Conservation (phyloP, 2,329 filamentous ascomycete species). For the Aspergillus sp. region DNA sequence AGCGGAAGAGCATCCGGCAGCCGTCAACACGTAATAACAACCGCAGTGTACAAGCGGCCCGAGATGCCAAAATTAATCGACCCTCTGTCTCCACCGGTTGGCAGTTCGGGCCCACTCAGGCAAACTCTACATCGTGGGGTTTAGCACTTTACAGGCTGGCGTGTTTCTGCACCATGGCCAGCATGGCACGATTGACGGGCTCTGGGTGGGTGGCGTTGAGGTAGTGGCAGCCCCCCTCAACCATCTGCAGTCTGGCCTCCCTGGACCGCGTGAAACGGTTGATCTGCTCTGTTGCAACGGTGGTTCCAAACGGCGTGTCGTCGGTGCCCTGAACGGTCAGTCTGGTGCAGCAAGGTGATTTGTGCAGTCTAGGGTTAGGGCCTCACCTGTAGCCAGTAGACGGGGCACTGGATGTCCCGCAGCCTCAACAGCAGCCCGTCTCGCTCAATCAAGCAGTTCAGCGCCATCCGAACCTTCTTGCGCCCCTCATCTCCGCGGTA, state of each 20-base stretch:
- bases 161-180: slow-evolving; percentile 29
- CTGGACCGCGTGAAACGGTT: slow-evolving; percentile 46
- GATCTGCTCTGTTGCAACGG: slow-evolving; percentile 44
- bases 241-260: slow-evolving; percentile 44
- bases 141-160: not conserved
- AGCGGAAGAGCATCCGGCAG: too few relatives aligned
- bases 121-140: not conserved
- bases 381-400: slow-evolving; percentile 50
- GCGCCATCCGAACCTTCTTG: slow-evolving; percentile 49
- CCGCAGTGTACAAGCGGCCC: too few relatives aligned
- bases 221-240: slow-evolving; percentile 53
- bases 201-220: slow-evolving; percentile 48
- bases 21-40: too few relatives aligned
- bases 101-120: too few relatives aligned
- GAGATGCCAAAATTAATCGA: too few relatives aligned
- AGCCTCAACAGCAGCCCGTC: slow-evolving; percentile 50
- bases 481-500: slow-evolving; percentile 53
- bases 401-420: slow-evolving; percentile 51
- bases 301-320: slow-evolving; percentile 16
- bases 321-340: slow-evolving; percentile 16
- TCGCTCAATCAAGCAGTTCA: slow-evolving; percentile 49
- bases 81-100: too few relatives aligned
- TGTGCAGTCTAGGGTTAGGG: not conserved
- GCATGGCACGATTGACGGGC: slow-evolving; percentile 38
- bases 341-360: too few relatives aligned